Evolutionary conservation across 2,329 filamentous ascomycete genomes (phyloP), one percentile per base, ranked within the genome.

Genomic region (Cordyceps javanica): DNA sequence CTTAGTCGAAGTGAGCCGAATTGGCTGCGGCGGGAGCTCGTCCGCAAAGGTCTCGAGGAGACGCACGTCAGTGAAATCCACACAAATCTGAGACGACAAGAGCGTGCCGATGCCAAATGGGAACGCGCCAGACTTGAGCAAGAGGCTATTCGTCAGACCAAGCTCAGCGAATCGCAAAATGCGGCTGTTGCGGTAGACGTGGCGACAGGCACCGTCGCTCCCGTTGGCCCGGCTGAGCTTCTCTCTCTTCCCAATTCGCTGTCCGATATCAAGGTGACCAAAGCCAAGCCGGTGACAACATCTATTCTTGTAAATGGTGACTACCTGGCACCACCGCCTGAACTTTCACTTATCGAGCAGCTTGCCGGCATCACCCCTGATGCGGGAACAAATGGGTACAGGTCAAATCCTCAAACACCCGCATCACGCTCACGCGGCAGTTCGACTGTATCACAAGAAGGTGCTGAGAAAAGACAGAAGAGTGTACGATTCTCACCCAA

Each of bases 1-100:
- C 77, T 97, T 59, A 97, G 92, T 75, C 85, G 95, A 65, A 97
- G 92, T 77, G 93, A 99, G 70, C 93, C 93, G 3, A 94, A 86
- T 64, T 99, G 94, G 94, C 72, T 96, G 52, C 89, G 89, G 62
- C 81, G 89, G 61, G 91, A 96, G 72, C 88, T 90, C 70, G 85
- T 87, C 28, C 82, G 87, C 52, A 80, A 80, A 59, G 89, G 89
- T 11, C 72, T 86, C 16, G 74, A 85, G 26, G 81, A 83, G 32
- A 77, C 75, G 25, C 80, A 84, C 62, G 94, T 94, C 44, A 92
- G 88, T 64, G 93, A 97, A 73, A 87, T 95, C 60, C 77, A 85
- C 55, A 99, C 93, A 3, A 80, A 82, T 38, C 81, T 85, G 64
- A 80, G 94, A 60, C 82, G 94, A 66, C 85, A 89, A 62, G 90